Evolutionary conservation across 257 asterid species (phyloP).

Genomic region (Solanum verrucosum): DNA sequence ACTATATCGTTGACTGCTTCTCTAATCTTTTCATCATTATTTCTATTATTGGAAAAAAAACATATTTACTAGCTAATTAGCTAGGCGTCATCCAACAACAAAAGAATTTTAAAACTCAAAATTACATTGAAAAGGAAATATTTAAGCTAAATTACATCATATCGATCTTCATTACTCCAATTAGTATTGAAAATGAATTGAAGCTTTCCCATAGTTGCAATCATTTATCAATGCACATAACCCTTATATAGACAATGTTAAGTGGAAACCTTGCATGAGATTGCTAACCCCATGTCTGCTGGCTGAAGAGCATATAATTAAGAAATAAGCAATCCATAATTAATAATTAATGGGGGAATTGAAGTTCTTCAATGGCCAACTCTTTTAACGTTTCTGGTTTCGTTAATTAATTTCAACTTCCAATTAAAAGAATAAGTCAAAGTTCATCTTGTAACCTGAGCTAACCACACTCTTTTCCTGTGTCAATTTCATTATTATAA

Average conservation of each 20-base stretch:
- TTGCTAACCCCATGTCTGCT: slow-evolving; percentile 2
- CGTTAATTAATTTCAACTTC: not conserved
- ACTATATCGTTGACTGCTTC: not conserved
- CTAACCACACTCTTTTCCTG: not conserved
- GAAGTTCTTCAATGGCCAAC: not conserved
- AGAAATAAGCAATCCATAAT: slow-evolving; percentile 1
- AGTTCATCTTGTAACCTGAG: not conserved
- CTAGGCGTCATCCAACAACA: not conserved
- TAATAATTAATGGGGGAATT: not conserved
- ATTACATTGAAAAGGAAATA: not conserved
- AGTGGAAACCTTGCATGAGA: not conserved
- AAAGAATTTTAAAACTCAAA: not conserved
- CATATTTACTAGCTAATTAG: not conserved
- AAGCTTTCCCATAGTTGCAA: not conserved
- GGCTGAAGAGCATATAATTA: slow-evolving; percentile 6
- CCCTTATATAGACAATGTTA: not conserved
- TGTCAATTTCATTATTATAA: not conserved
- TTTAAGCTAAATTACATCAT: not conserved
- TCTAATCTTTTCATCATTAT: not conserved
- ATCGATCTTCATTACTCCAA: not conserved
- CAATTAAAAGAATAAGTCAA: not conserved
- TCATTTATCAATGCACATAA: not conserved
- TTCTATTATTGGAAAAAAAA: not conserved
- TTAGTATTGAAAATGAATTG: not conserved
- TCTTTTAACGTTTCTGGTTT: not conserved